Evolutionary conservation across 2,329 filamentous ascomycete species (phyloP).

Genomic region (Fusarium sp.): DNA sequence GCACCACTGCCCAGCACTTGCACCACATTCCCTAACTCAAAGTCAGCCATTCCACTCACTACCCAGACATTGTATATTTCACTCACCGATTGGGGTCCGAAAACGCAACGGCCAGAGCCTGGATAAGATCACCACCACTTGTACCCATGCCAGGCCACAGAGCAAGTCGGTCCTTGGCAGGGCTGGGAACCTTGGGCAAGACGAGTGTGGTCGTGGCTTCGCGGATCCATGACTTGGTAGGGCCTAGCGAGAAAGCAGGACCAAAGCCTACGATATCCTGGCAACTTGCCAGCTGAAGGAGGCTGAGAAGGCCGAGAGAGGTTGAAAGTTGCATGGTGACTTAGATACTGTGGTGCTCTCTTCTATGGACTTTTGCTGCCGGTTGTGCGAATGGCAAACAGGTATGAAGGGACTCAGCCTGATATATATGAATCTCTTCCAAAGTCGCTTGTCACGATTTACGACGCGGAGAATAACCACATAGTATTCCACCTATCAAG

Average conservation of each 20-base stretch:
- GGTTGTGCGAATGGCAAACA: not conserved
- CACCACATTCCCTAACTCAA: conserved; percentile 21
- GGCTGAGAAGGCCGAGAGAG: conserved; percentile 3
- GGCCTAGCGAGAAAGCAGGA: conserved; percentile 27
- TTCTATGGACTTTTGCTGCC: not conserved
- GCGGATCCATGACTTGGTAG: conserved; percentile 30
- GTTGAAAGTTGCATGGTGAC: conserved; percentile 7
- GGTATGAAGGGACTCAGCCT: not conserved
- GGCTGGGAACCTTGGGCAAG: conserved; percentile 19
- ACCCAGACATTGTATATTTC: rapidly evolving
- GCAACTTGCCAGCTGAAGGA: not conserved
- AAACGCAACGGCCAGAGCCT: conserved; percentile 31
- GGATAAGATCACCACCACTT: conserved; percentile 25
- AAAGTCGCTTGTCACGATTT: not conserved
- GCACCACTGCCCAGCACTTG: conserved; percentile 27
- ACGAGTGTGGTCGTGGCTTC: conserved; percentile 28
- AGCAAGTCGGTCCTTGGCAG: conserved; percentile 23
- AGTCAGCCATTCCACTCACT: not conserved
- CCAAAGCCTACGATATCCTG: conserved; percentile 17
- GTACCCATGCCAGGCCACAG: conserved; percentile 32
- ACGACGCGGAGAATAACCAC: not conserved
- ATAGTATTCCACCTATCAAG: conserved; percentile 3
- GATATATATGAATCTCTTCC: not conserved
- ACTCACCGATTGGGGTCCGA: conserved; percentile 17
- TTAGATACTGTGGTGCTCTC: not conserved